phyloP scores from a whole-genome alignment of 352 stramenopile species.

The Globisporangium middletonii region DNA sequence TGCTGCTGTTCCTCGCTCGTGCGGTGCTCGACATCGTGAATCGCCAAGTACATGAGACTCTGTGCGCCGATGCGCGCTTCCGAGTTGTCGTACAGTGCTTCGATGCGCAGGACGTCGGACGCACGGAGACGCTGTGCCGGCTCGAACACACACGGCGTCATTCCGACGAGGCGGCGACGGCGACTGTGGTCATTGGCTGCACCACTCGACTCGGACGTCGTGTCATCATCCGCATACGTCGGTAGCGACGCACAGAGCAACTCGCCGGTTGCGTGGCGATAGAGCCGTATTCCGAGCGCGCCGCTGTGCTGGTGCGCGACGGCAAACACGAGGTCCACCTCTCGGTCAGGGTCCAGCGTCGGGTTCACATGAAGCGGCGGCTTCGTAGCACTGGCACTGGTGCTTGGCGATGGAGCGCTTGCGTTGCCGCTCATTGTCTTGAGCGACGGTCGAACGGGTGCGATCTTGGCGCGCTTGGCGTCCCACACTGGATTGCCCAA shows the following conservation, averaged over 20 bases:
- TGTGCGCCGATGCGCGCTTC: constrained; percentile 8
- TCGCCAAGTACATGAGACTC: constrained; percentile 8
- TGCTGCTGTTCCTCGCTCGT: not conserved
- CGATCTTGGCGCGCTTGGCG: not conserved
- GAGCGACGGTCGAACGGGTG: not conserved
- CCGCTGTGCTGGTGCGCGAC: constrained; percentile 2
- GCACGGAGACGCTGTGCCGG: not conserved
- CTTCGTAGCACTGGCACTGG: not conserved
- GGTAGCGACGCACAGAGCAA: constrained; percentile 6
- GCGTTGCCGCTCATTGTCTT: not conserved
- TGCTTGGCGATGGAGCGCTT: not conserved
- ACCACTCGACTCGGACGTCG: not conserved
- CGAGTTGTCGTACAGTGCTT: constrained; percentile 8
- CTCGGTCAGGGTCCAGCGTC: constrained; percentile 1
- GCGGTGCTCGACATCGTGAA: constrained; percentile 3
- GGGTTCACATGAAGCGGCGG: not conserved
- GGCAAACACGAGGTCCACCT: constrained; percentile 8
- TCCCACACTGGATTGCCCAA: constrained; percentile 8
- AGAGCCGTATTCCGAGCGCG: constrained; percentile 5
- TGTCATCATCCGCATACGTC: not conserved
- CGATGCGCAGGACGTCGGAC: constrained; percentile 5
- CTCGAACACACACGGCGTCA: constrained; percentile 8
- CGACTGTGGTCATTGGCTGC: not conserved
- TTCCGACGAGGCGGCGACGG: not conserved
- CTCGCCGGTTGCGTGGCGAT: not conserved